Evolutionary conservation across 192 early-diverging fungal genomes (phyloP).

Genomic region (Obelidium mucronatum): DNA sequence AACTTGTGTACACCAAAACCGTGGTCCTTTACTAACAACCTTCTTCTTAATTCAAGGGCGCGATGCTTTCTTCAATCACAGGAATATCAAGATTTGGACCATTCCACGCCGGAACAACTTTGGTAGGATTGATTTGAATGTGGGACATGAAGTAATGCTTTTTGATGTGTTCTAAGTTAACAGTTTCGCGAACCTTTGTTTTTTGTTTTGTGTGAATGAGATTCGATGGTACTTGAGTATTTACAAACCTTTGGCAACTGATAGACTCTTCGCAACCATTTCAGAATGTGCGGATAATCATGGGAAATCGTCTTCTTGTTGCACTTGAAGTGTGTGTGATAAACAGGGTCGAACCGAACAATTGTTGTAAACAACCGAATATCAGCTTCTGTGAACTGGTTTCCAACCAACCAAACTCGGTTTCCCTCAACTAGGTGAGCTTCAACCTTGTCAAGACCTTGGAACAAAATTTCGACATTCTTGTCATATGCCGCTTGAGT

Average conservation of each 20-base stretch:
- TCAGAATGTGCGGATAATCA: conserved; percentile 87
- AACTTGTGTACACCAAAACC: no score
- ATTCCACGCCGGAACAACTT: conserved; percentile 76
- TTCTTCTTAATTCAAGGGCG: no score
- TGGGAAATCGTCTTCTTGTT: conserved; percentile 85
- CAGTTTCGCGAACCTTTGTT: conserved; percentile 72
- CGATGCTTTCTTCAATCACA: neutral
- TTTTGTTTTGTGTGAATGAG: no score
- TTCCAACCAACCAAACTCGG: conserved; percentile 79
- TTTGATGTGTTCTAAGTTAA: conserved; percentile 97
- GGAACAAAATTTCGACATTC: conserved; percentile 75
- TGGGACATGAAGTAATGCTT: conserved; percentile 91
- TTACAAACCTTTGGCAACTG: conserved; percentile 69
- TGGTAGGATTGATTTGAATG: conserved; percentile 90
- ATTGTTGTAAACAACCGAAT: conserved; percentile 95
- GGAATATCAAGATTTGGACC: conserved; percentile 36
- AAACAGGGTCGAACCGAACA: conserved; percentile 92
- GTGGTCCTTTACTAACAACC: no score
- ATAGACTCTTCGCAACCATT: conserved; percentile 84
- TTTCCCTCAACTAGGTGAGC: conserved; percentile 62
- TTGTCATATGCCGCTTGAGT: conserved; percentile 85
- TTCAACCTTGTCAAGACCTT: conserved; percentile 85
- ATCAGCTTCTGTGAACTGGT: conserved; percentile 91
- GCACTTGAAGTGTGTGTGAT: conserved; percentile 96
- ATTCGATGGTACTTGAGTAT: no score